Percentiles rank a stretch among this genome's conserved stretches.
These are phyloP conservation scores for Fusarium goolgardi DNA, from an alignment of 2,329 filamentous ascomycete species.

Conservation along the genomic window DNA sequence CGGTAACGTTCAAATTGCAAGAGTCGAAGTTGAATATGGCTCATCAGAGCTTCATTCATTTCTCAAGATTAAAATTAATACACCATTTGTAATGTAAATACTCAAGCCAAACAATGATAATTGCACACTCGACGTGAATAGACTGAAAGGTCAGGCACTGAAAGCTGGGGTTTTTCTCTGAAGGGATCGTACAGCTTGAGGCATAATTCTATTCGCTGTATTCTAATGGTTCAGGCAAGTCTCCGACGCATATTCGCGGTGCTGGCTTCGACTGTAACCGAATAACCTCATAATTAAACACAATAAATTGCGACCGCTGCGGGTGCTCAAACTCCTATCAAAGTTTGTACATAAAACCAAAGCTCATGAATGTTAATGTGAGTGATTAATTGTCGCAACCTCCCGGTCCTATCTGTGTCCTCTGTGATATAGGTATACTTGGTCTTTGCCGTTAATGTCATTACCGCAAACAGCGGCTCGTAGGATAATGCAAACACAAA, in stretches of 20 bases:
- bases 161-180: not conserved
- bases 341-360: constrained; percentile 28
- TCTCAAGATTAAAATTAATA: constrained; percentile 8
- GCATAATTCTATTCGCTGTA: not conserved
- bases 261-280: not conserved
- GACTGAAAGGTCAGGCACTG: not conserved
- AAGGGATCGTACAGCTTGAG: not conserved
- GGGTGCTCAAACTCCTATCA: constrained; percentile 25
- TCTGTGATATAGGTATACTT: constrained; percentile 39
- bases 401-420: constrained; percentile 29
- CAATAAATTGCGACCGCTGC: constrained; percentile 21
- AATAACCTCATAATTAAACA: not conserved
- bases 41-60: constrained; percentile 4
- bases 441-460: constrained; percentile 39
- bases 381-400: constrained; percentile 27
- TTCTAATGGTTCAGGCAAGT: not conserved
- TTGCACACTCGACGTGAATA: not conserved
- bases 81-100: constrained; percentile 21
- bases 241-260: not conserved
- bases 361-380: constrained; percentile 24
- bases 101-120: not conserved
- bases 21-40: not conserved
- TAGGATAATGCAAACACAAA: constrained; percentile 29
- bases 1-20: not conserved
- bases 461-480: constrained; percentile 34